Base-by-base conservation (phyloP, 2,329 filamentous ascomycete species). In the Claviceps digitariae region DNA sequence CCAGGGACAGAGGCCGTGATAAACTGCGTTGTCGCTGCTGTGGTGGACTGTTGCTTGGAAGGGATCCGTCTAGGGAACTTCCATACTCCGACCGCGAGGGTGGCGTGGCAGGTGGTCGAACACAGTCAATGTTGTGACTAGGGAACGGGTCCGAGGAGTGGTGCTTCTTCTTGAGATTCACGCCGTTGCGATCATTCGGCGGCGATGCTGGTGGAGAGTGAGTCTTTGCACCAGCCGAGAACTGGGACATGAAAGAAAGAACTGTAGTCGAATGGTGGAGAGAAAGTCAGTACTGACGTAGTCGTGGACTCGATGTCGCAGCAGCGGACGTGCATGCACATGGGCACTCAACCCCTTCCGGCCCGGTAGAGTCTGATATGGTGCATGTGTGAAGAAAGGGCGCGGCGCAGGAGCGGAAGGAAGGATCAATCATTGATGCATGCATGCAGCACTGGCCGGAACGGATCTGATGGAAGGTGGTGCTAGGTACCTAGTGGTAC, bases 231-330 rank as follows among this genome's bases (percentile, higher is more conserved):
- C 70, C 68, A 59, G 72, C 73, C 59, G 84, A 85, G 74, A 87
- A 83, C 71, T 84, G 82, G 68, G 86, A 89, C 79, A 94, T 91
- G 71, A 94, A 94, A 62, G 88, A 94, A 62, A 90, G 76, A 54
- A 95, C 89, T 94, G 67, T 58, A 53, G 54, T 56, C 62, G 21
- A 7, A 5, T 29, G n/a, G 54, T 56, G 62, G 25, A 13, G 7
- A 29, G 38, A 38, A n/a, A 48, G 54, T 48, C 38, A 49, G 44
- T 44, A 44, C 47, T 48, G 51, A 52, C 51, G 47, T 50, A 45
- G 20, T 40, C 48, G 36, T 50, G 21, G 27, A 21, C 17, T 43
- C 25, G 27, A 38, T 12, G 31, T 44, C 10, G 31, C 47, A 49
- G 38, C 48, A 41, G 31, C 29, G 13, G n/a, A 40, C 29, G 29